These are phyloP conservation scores for Candida tammaniensis DNA, from an alignment of 805 yeast species.

Conservation along the genomic window DNA sequence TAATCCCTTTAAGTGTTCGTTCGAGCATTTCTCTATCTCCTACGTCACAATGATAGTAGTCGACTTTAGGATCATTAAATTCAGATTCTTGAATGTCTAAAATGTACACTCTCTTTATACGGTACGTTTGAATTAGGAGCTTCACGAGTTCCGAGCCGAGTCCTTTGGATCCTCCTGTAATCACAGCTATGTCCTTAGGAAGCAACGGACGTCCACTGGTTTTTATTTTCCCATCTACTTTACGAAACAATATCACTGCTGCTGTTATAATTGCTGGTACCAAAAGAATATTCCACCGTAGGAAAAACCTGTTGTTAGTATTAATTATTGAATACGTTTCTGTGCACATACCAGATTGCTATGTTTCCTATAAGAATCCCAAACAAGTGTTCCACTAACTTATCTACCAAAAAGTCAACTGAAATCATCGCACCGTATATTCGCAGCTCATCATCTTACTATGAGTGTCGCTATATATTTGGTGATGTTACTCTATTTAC, in stretches of 20 bases:
- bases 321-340: not conserved
- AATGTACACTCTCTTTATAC: constrained; percentile 14
- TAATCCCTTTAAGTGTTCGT: constrained; percentile 18
- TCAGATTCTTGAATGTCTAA: constrained; percentile 10
- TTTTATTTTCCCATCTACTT: constrained; percentile 2
- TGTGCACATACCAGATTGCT: no score
- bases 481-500: no score
- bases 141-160: constrained; percentile 44
- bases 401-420: no score
- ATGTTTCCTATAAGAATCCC: no score
- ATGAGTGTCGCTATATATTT: not conserved
- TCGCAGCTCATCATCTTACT: no score
- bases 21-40: constrained; percentile 16
- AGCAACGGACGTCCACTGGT: not conserved
- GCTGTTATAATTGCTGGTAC: not conserved
- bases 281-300: not conserved
- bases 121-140: constrained; percentile 19
- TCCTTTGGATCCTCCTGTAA: constrained; percentile 54
- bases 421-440: no score
- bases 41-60: constrained; percentile 25
- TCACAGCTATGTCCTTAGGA: constrained; percentile 25
- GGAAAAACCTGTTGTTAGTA: not conserved
- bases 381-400: no score
- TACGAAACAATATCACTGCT: not conserved
- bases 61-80: constrained; percentile 1